Conservation (phyloP, 371 early-diverging fungal species). For the Mucor indicus region DNA sequence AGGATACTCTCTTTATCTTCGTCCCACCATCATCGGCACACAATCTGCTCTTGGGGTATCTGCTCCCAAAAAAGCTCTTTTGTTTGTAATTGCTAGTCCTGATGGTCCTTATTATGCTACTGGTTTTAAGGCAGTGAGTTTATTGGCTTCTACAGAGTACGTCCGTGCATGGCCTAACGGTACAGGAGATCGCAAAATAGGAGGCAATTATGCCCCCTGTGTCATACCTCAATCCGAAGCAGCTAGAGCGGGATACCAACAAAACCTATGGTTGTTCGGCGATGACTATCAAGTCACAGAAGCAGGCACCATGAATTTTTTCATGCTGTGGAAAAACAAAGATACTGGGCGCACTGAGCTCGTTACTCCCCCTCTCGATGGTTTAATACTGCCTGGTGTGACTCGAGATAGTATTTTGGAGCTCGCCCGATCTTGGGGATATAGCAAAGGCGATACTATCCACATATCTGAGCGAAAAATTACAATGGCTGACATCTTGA, state of each 20-base stretch:
- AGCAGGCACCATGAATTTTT: constrained; percentile 95
- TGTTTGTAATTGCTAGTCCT: constrained; percentile 86
- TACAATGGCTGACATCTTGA: constrained; percentile 73
- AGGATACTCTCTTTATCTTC: constrained; percentile 89
- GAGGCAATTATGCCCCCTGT: constrained; percentile 72
- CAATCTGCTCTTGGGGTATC: constrained; percentile 71
- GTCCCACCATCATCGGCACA: constrained; percentile 92
- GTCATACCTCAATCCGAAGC: constrained; percentile 82
- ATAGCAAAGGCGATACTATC: constrained; percentile 60
- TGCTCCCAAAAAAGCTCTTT: constrained; percentile 65
- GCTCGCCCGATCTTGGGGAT: constrained; percentile 73
- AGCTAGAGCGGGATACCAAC: constrained; percentile 75
- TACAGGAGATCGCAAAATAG: constrained; percentile 86
- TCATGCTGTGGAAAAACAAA: constrained; percentile 75
- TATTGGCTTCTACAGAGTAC: constrained; percentile 72
- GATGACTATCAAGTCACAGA: constrained; percentile 78
- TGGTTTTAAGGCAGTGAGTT: constrained; percentile 77
- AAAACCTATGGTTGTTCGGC: constrained; percentile 91
- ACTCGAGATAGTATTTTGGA: constrained; percentile 84
- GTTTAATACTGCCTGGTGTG: constrained; percentile 91
- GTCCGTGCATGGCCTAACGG: constrained; percentile 94
- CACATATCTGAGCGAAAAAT: constrained; percentile 77
- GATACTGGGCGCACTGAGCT: constrained; percentile 70
- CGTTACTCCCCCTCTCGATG: constrained; percentile 88
- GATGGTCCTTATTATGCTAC: constrained; percentile 92